Base-by-base conservation (phyloP, 1,284 basidiomycete species). In the Malassezia slooffiae region DNA sequence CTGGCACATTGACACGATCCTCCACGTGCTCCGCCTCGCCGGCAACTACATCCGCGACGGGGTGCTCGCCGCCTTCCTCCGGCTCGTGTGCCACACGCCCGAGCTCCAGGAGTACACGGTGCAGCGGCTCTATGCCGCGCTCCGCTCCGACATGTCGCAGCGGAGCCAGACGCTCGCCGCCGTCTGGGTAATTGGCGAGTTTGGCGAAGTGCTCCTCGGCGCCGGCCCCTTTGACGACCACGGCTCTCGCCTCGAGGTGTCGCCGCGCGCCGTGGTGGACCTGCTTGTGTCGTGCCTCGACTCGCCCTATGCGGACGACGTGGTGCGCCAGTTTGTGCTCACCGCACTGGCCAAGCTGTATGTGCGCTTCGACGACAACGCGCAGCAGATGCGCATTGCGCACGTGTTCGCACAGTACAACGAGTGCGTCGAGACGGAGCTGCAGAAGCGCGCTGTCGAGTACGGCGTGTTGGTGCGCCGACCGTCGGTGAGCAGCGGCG, bases 21-120 rank as follows among this genome's bases (percentile, higher is more conserved):
- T 99, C 42, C 79, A 93, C 17, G 86, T 91, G 1, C 73, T 99
- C 53, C 91, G 88, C 71, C 73, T 96, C 60, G 90, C 91, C n/a
- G 93, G 93, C 36, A 97, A 97, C 73, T 95, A 88, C 61, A 90
- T 99, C 21, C 79, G 89, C 50, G 93, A 97, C 70, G 93, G 97
- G 71, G 88, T 96, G 33, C 72, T 97, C 12, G 86, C 89, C 0
- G 81, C 86, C 0, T 97, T 97, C 72, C 85, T 99, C 53, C 83
- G 93, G 16, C 79, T 99, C 16, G 88, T 96, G 0, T 87, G 85
- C 37, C 88, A 99, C 72, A 97, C 93, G 0, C 88, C 93, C 1
- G 93, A 99, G 69, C 74, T 99, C 30, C 93, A 97, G 71, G 82
- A 82, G 11, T 97, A 97, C 72, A 93, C 90, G 0, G 80, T 88